Percentiles rank a stretch among this genome's conserved stretches.
phyloP scores from a whole-genome alignment of 768 basidiomycete species.

The Leccinum subtestaceum region DNA sequence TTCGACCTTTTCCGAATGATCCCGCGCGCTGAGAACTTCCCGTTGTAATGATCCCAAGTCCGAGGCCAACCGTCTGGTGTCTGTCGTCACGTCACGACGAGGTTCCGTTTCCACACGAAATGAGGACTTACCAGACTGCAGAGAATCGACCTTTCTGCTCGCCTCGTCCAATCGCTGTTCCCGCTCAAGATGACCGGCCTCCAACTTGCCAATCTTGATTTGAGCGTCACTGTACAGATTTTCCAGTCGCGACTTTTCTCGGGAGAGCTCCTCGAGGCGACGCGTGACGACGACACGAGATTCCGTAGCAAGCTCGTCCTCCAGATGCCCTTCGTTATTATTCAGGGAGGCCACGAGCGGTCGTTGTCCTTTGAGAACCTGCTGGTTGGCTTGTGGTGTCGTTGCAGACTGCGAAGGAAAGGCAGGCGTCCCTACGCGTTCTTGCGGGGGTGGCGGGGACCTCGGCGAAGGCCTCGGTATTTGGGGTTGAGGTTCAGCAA shows the following conservation, averaged over 20 bases:
- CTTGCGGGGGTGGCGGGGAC: slow-evolving; percentile 17
- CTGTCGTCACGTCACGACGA: slow-evolving; percentile 25
- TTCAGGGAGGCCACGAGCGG: slow-evolving; percentile 21
- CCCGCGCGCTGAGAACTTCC: slow-evolving; percentile 8
- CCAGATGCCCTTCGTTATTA: slow-evolving; percentile 20
- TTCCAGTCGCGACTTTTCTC: slow-evolving; percentile 27
- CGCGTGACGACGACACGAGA: slow-evolving; percentile 7
- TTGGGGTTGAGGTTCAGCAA: slow-evolving; percentile 34
- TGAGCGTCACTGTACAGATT: slow-evolving; percentile 7
- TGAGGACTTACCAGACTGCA: slow-evolving; percentile 23
- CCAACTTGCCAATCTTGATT: slow-evolving; percentile 18
- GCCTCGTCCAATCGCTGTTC: slow-evolving; percentile 13
- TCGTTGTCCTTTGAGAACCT: slow-evolving; percentile 15
- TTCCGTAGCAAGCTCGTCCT: slow-evolving; percentile 20
- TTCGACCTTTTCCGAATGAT: slow-evolving; percentile 18
- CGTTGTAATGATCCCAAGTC: slow-evolving; percentile 19
- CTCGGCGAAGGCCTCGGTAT: slow-evolving; percentile 16
- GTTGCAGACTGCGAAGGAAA: slow-evolving; percentile 5
- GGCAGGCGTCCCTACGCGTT: slow-evolving; percentile 7
- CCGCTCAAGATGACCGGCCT: slow-evolving; percentile 7
- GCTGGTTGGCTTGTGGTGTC: not conserved
- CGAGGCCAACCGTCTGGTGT: slow-evolving; percentile 16
- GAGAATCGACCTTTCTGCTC: slow-evolving; percentile 6
- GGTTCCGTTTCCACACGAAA: slow-evolving; percentile 24
- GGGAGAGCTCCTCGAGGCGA: slow-evolving; percentile 19